These are phyloP conservation scores for Astragalus membranaceus DNA, from an alignment of 306 rosid species.

Conservation along the genomic window DNA sequence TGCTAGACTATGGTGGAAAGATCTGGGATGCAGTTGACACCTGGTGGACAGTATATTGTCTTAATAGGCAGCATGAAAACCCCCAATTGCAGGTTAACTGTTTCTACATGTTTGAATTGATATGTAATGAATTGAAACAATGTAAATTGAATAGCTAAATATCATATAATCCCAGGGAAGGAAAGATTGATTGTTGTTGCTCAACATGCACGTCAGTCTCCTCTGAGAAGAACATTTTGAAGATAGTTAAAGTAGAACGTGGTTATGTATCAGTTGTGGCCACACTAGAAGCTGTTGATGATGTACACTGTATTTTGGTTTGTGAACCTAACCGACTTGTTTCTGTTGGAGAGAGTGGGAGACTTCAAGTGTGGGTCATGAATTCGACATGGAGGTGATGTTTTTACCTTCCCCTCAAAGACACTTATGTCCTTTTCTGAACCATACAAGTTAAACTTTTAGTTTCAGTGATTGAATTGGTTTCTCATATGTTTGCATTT, in stretches of 20 bases:
- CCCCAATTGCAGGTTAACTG: conserved; percentile 73
- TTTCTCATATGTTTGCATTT: conserved; percentile 9
- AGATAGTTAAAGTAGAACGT: conserved; percentile 63
- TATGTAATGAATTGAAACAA: conserved; percentile 2
- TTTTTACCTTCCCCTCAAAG: background rate
- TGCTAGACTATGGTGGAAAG: conserved; percentile 53
- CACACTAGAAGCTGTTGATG: conserved; percentile 49
- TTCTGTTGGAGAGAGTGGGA: conserved; percentile 81
- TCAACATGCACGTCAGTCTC: conserved; percentile 54
- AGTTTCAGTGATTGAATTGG: background rate
- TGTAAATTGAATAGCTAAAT: conserved; percentile 8
- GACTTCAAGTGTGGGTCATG: conserved; percentile 81
- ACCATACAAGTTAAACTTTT: background rate
- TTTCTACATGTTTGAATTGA: conserved; percentile 26
- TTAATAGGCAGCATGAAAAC: conserved; percentile 62
- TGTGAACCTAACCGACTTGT: conserved; percentile 74
- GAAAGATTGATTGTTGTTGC: conserved; percentile 58
- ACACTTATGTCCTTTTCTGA: conserved; percentile 4
- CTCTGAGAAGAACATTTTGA: conserved; percentile 55
- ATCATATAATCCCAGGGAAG: conserved; percentile 42
- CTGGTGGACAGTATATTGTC: conserved; percentile 65
- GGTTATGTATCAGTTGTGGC: conserved; percentile 65
- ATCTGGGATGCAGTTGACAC: conserved; percentile 64
- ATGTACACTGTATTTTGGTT: conserved; percentile 45
- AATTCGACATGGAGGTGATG: conserved; percentile 81